phyloP scores from a whole-genome alignment of 768 basidiomycete species.

The Rubroboletus pulcherrimus region DNA sequence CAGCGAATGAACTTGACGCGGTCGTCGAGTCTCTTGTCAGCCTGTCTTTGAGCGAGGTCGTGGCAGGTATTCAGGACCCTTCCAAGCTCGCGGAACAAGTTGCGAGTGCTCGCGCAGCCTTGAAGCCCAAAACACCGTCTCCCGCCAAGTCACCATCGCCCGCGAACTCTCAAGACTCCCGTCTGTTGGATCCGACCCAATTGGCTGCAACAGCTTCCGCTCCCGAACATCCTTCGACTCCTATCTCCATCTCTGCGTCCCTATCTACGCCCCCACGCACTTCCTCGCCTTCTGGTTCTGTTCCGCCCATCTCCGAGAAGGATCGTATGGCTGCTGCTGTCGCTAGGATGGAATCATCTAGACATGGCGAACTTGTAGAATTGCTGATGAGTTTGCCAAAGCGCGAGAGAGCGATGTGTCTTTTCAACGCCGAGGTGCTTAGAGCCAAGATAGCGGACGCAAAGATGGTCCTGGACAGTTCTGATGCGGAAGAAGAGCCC shows the following conservation, averaged over 20 bases:
- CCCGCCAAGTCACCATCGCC: slow-evolving; percentile 52
- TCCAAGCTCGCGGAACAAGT: slow-evolving; percentile 65
- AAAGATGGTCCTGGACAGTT: slow-evolving; percentile 73
- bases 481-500: slow-evolving; percentile 51
- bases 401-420: slow-evolving; percentile 84
- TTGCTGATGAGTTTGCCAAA: slow-evolving; percentile 84
- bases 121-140: slow-evolving; percentile 36
- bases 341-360: slow-evolving; percentile 54
- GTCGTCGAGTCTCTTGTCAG: slow-evolving; percentile 71
- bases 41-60: slow-evolving; percentile 71
- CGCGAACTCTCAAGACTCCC: slow-evolving; percentile 66
- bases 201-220: slow-evolving; percentile 77
- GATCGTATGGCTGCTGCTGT: slow-evolving; percentile 73
- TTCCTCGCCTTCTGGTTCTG: slow-evolving; percentile 66
- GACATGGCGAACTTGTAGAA: slow-evolving; percentile 65
- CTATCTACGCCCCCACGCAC: slow-evolving; percentile 81
- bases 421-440: slow-evolving; percentile 83
- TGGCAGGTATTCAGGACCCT: slow-evolving; percentile 71
- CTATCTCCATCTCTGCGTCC: slow-evolving; percentile 71
- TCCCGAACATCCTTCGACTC: slow-evolving; percentile 87
- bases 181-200: slow-evolving; percentile 58
- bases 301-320: slow-evolving; percentile 63
- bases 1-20: slow-evolving; percentile 51
- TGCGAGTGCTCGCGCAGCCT: slow-evolving; percentile 33
- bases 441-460: slow-evolving; percentile 78